phyloP scores from a whole-genome alignment of 1,139 yeast species.

The Blastobotrys indianensis region DNA sequence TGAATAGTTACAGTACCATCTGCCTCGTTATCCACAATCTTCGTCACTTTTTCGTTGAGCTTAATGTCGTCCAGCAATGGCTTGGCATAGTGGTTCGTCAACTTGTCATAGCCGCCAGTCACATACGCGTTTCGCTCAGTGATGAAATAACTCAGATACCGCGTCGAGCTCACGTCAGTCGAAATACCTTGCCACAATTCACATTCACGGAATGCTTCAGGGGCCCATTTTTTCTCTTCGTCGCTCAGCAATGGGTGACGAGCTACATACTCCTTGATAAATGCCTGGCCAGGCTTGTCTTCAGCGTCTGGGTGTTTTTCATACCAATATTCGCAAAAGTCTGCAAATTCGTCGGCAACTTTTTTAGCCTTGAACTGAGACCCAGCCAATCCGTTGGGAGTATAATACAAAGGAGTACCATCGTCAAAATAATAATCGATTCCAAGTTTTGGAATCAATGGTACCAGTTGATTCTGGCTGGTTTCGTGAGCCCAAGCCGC shows the following conservation, averaged over 20 bases:
- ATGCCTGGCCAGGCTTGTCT: constrained; percentile 49
- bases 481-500: constrained; percentile 92
- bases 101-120: constrained; percentile 45
- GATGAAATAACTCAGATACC: constrained; percentile 58
- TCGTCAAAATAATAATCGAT: constrained; percentile 45
- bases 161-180: constrained; percentile 61
- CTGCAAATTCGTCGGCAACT: constrained; percentile 54
- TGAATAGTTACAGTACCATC: constrained; percentile 43
- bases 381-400: constrained; percentile 25
- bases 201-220: constrained; percentile 47
- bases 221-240: constrained; percentile 47
- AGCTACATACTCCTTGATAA: constrained; percentile 42
- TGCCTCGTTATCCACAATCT: constrained; percentile 38
- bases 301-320: constrained; percentile 44
- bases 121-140: constrained; percentile 70
- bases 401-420: constrained; percentile 31
- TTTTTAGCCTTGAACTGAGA: constrained; percentile 43
- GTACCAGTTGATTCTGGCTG: constrained; percentile 55
- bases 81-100: constrained; percentile 39
- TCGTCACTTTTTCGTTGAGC: constrained; percentile 42
- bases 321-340: constrained; percentile 51
- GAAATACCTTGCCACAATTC: constrained; percentile 79
- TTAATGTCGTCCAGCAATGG: constrained; percentile 39
- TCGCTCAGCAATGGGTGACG: constrained; percentile 43
- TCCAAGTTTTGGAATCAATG: constrained; percentile 29